Evolutionary conservation across 2,329 filamentous ascomycete species (phyloP).

Genomic region (Emmonsiellopsis sp.): DNA sequence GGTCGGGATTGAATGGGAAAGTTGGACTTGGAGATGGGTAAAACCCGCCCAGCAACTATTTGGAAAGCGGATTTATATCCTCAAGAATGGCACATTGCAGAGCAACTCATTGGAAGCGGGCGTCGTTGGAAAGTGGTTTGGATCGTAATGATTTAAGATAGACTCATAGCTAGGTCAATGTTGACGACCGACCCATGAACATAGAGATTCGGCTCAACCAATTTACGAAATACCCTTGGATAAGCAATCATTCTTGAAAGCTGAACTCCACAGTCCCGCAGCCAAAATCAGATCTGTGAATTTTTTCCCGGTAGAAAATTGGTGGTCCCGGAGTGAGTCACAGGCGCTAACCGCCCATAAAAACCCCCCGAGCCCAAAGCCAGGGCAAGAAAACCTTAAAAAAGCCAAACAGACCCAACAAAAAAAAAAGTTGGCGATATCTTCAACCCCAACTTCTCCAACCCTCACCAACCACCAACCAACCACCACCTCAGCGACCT

Average conservation of each 20-base stretch:
- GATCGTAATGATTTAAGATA: not conserved
- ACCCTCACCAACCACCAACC: too few relatives aligned
- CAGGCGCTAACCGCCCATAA: not conserved
- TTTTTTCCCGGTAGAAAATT: not conserved
- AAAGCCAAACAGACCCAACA: not conserved
- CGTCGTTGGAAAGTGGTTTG: not conserved
- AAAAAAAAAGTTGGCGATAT: not conserved
- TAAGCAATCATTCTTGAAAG: too few relatives aligned
- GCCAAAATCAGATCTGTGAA: too few relatives aligned
- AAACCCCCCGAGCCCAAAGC: not conserved
- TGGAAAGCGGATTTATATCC: not conserved
- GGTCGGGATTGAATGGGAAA: slow-evolving; percentile 28
- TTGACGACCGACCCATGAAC: too few relatives aligned
- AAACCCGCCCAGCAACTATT: not conserved
- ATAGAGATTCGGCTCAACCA: too few relatives aligned
- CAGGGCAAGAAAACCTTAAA: not conserved
- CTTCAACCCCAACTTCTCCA: not conserved
- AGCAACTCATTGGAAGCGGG: too few relatives aligned
- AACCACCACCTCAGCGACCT: not conserved
- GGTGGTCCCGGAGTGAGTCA: not conserved
- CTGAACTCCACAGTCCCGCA: too few relatives aligned
- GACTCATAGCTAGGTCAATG: too few relatives aligned
- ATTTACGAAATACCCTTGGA: too few relatives aligned
- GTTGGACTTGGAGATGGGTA: slow-evolving; percentile 17
- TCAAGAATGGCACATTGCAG: too few relatives aligned